Conservation (phyloP, 2,329 filamentous ascomycete genomes). For the Colletotrichum sp. region DNA sequence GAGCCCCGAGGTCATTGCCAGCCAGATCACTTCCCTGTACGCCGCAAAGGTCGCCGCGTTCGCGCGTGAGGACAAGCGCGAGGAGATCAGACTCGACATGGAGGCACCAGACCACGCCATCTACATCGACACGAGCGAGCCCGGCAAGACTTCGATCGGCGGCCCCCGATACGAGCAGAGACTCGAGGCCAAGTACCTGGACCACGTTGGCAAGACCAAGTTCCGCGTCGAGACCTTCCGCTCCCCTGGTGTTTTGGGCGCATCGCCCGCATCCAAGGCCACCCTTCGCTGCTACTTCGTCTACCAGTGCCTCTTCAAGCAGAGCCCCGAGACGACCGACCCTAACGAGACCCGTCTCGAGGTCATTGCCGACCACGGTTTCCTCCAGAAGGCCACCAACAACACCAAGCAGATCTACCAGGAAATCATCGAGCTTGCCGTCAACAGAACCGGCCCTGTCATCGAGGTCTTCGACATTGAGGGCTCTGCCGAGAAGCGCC, state of each 20-base stretch:
- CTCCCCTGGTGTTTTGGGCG: conserved; percentile 80
- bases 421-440: conserved; percentile 86
- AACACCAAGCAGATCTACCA: conserved; percentile 98
- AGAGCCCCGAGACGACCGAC: conserved; percentile 70
- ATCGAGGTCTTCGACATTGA: conserved; percentile 99
- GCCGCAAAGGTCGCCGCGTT: conserved; percentile 95
- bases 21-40: conserved; percentile 94
- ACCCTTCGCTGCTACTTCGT: conserved; percentile 98
- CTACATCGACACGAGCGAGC: conserved; percentile 97
- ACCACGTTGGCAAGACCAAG: conserved; percentile 73
- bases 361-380: conserved; percentile 89
- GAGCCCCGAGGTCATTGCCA: conserved; percentile 83
- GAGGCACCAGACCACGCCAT: conserved; percentile 94
- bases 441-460: conserved; percentile 86
- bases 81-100: conserved; percentile 96
- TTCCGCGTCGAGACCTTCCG: conserved; percentile 98
- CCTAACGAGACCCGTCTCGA: conserved; percentile 87
- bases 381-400: conserved; percentile 92
- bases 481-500: conserved; percentile 85
- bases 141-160: conserved; percentile 75
- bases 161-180: conserved; percentile 94
- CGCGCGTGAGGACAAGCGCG: conserved; percentile 88
- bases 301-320: conserved; percentile 92
- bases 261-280: conserved; percentile 70
- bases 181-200: conserved; percentile 94